Percentiles rank a stretch among this genome's conserved stretches.
These are phyloP conservation scores for Mycena rosella DNA, from an alignment of 768 basidiomycete genomes.

Conservation along the genomic window DNA sequence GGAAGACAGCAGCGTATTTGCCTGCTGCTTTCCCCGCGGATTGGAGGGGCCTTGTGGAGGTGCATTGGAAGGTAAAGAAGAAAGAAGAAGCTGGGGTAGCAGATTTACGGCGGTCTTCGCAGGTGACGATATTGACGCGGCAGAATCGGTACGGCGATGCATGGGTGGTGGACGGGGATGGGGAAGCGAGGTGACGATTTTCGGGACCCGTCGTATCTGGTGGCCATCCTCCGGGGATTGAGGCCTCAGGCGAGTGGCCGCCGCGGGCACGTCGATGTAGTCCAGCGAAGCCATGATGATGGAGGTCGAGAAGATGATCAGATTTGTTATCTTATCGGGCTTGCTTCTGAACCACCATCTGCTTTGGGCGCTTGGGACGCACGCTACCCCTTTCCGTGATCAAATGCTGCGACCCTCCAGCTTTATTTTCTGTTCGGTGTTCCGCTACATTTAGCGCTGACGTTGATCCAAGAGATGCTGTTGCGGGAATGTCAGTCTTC, in stretches of 20 bases:
- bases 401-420: too few relatives aligned
- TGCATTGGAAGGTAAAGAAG: constrained; percentile 42
- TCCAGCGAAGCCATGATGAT: constrained; percentile 64
- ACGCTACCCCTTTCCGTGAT: too few relatives aligned
- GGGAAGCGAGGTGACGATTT: constrained; percentile 59
- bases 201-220: constrained; percentile 55
- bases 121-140: constrained; percentile 40
- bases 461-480: too few relatives aligned
- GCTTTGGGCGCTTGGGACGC: too few relatives aligned
- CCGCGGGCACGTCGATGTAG: constrained; percentile 59
- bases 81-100: constrained; percentile 56
- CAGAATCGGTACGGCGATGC: constrained; percentile 43
- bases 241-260: constrained; percentile 55
- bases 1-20: constrained; percentile 63
- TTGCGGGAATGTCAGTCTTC: too few relatives aligned
- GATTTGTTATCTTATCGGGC: constrained; percentile 6
- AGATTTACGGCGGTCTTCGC: constrained; percentile 48
- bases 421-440: too few relatives aligned
- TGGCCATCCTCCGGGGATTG: constrained; percentile 22
- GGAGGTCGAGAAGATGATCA: too few relatives aligned
- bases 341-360: too few relatives aligned
- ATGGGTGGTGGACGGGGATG: constrained; percentile 49
- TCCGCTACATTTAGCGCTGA: too few relatives aligned
- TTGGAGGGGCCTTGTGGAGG: constrained; percentile 34
- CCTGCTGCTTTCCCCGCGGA: constrained; percentile 38